Conservation (phyloP, 116 monocot species). For the Thalassia testudinum region DNA sequence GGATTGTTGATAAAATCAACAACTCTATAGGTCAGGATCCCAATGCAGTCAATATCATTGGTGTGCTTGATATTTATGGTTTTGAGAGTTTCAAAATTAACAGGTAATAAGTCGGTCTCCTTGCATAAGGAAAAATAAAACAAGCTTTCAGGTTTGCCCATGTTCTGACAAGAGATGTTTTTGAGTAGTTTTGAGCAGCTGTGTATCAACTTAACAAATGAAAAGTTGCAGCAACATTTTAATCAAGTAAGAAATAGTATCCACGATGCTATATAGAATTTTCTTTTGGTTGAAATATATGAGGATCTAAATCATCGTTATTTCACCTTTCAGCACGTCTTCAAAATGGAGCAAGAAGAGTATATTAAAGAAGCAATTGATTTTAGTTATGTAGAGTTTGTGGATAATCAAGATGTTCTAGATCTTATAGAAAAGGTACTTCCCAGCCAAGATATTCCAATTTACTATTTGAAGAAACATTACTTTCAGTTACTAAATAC, state of each 20-base stretch:
- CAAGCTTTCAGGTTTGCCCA: background rate
- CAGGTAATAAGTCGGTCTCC: slow-evolving; percentile 30
- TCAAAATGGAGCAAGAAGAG: slow-evolving; percentile 99
- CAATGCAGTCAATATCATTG: slow-evolving; percentile 60
- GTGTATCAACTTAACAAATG: slow-evolving; percentile 95
- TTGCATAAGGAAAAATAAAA: background rate
- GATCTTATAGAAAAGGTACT: slow-evolving; percentile 97
- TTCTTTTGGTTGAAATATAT: background rate
- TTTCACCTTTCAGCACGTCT: slow-evolving; percentile 52
- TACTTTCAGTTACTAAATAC: background rate
- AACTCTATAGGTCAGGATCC: slow-evolving; percentile 95
- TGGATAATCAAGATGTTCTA: slow-evolving; percentile 97
- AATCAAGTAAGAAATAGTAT: slow-evolving; percentile 55
- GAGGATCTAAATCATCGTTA: background rate
- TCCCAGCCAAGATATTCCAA: no score
- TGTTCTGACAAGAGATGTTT: background rate
- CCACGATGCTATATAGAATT: background rate
- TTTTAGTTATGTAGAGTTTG: slow-evolving; percentile 98
- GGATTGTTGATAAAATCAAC: slow-evolving; percentile 97
- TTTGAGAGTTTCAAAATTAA: slow-evolving; percentile 98
- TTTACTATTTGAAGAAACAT: slow-evolving; percentile 1
- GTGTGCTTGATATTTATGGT: slow-evolving; percentile 99
- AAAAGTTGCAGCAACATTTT: slow-evolving; percentile 97
- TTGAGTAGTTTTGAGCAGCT: slow-evolving; percentile 79
- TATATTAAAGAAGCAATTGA: slow-evolving; percentile 92